phyloP scores from a whole-genome alignment of 225 moss, liverwort and hornwort species.

The Physcomitrium patens region DNA sequence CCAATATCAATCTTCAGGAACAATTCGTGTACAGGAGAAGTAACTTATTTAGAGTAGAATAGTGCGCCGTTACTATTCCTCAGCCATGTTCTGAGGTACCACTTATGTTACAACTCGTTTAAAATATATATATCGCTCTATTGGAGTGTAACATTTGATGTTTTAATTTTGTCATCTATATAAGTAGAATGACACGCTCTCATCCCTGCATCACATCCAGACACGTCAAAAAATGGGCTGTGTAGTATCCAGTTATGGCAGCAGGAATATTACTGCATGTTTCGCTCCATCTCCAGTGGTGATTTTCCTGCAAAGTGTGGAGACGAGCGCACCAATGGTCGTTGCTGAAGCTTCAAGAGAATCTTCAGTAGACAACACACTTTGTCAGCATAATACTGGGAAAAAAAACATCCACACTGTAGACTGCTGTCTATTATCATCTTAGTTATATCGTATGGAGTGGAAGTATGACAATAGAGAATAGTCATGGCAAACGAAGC shows the following conservation, averaged over 20 bases:
- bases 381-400: background rate
- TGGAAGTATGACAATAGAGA: too few species aligned
- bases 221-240: background rate
- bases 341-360: slow-evolving; percentile 26
- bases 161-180: too few species aligned
- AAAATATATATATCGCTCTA: too few species aligned
- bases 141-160: too few species aligned
- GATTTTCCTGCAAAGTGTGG: background rate
- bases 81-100: background rate
- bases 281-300: background rate
- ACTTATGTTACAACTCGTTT: background rate
- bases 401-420: background rate
- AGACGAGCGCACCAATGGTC: background rate
- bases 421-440: too few species aligned
- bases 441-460: too few species aligned
- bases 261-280: background rate
- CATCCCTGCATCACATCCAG: too few species aligned
- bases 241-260: background rate
- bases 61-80: background rate
- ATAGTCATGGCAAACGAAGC: too few species aligned
- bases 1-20: background rate
- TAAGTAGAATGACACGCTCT: too few species aligned
- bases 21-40: background rate
- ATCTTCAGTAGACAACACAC: slow-evolving; percentile 10
- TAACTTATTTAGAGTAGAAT: background rate